A percentile compares a stretch with the other conserved stretches of the same genome.
These are phyloP conservation scores for Drosera spatulata DNA, from an alignment of 179 eudicot genomes.

Conservation along the genomic window DNA sequence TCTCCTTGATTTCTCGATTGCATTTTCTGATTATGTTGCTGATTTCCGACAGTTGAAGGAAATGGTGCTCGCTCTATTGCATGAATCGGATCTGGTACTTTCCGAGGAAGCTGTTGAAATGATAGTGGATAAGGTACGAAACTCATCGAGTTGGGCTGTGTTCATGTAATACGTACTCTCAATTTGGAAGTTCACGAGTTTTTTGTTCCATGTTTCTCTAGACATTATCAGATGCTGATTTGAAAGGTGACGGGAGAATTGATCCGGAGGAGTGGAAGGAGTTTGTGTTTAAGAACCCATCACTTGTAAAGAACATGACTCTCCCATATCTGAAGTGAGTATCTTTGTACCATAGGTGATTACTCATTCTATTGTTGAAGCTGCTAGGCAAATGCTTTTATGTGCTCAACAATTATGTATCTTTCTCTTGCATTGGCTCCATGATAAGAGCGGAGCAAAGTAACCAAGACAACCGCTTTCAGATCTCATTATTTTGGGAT, in stretches of 20 bases:
- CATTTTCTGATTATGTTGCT: background rate
- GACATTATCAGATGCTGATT: conserved; percentile 80
- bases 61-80: conserved; percentile 80
- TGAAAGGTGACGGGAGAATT: conserved; percentile 67
- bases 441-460: too few species aligned
- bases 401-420: too few species aligned
- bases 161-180: background rate
- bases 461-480: too few species aligned
- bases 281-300: conserved; percentile 65
- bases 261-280: conserved; percentile 86
- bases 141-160: background rate
- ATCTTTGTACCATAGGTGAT: background rate
- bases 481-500: too few species aligned
- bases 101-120: conserved; percentile 57
- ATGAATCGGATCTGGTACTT: conserved; percentile 73
- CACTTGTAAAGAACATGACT: conserved; percentile 88
- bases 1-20: background rate
- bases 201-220: conserved; percentile 8
- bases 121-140: conserved; percentile 74
- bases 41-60: conserved; percentile 50
- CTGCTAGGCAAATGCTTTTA: too few species aligned
- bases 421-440: too few species aligned
- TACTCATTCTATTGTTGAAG: too few species aligned
- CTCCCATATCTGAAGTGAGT: conserved; percentile 88
- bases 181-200: background rate